These are phyloP conservation scores for Cyberlindnera mycetangii DNA, from an alignment of 805 yeast species.

Conservation along the genomic window DNA sequence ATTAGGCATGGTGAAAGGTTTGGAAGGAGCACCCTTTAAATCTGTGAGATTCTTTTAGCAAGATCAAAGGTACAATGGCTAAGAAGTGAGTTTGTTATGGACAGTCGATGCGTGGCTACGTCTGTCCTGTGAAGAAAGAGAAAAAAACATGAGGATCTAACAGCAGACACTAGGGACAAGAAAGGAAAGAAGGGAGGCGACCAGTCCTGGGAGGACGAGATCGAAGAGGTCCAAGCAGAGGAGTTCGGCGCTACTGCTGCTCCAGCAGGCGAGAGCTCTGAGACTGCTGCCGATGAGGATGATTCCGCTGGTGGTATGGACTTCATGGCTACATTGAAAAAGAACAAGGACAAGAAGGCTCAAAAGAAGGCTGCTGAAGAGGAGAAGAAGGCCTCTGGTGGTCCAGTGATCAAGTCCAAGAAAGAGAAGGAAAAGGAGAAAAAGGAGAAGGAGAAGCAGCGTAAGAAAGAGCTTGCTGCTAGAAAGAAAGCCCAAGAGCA, in stretches of 20 bases:
- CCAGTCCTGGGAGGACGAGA: constrained; percentile 75
- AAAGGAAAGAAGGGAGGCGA: constrained; percentile 66
- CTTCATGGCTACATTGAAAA: constrained; percentile 79
- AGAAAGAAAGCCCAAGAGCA: constrained; percentile 60
- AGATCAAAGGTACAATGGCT: constrained; percentile 12
- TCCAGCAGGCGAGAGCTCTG: constrained; percentile 26
- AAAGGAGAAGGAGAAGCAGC: constrained; percentile 87
- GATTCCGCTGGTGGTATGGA: constrained; percentile 48
- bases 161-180: constrained; percentile 43
- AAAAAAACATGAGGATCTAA: too few species aligned
- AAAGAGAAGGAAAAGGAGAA: constrained; percentile 93
- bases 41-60: too few species aligned
- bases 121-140: too few species aligned
- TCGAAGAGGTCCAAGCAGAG: constrained; percentile 45
- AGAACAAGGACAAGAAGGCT: constrained; percentile 71
- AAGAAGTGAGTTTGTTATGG: constrained; percentile 15
- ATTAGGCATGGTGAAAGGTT: too few species aligned
- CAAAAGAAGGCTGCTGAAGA: constrained; percentile 60
- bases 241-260: constrained; percentile 45
- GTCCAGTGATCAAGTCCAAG: constrained; percentile 79
- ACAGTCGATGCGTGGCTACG: neutral
- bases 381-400: constrained; percentile 42
- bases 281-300: constrained; percentile 29
- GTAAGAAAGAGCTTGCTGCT: constrained; percentile 86
- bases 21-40: too few species aligned